Evolutionary conservation across 2,329 filamentous ascomycete species (phyloP).

Genomic region (Camillea tinctor): DNA sequence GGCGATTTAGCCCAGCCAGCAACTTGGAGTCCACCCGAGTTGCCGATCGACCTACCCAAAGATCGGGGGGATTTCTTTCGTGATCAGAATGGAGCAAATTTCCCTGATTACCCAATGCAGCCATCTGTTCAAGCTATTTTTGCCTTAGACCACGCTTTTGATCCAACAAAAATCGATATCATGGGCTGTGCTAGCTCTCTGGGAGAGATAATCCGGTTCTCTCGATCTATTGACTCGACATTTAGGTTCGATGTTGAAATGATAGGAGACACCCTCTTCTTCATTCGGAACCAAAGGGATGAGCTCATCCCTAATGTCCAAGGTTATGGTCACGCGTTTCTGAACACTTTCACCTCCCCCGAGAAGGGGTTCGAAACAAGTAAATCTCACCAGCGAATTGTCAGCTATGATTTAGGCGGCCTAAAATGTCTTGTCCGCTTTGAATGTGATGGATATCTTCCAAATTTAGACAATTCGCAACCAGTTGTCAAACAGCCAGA

Average conservation of each 20-base stretch:
- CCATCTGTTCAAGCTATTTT: constrained; percentile 23
- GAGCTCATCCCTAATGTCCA: constrained; percentile 22
- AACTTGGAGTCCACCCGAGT: constrained; percentile 20
- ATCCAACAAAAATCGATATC: constrained; percentile 20
- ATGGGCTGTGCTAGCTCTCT: constrained; percentile 26
- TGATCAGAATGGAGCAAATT: constrained; percentile 25
- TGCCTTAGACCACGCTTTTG: constrained; percentile 17
- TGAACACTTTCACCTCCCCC: constrained; percentile 22
- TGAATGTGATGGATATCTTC: constrained; percentile 22
- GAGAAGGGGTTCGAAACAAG: constrained; percentile 4
- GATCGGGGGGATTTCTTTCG: constrained; percentile 22
- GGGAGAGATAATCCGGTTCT: constrained; percentile 26
- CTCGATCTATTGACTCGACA: constrained; percentile 16
- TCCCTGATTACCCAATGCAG: constrained; percentile 23
- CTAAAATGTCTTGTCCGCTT: constrained; percentile 26
- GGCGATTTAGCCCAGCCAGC: constrained; percentile 20
- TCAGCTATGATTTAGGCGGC: constrained; percentile 23
- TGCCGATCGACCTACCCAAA: constrained; percentile 17
- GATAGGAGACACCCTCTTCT: constrained; percentile 25
- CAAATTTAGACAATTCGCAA: neutral
- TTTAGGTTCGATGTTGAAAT: constrained; percentile 27
- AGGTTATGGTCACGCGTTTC: constrained; percentile 25
- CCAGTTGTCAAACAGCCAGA: constrained; percentile 2
- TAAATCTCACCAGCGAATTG: constrained; percentile 26
- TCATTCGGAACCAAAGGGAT: constrained; percentile 19